Percentiles rank a stretch among this genome's conserved stretches.
Evolutionary conservation across 1,284 basidiomycete species (phyloP).

Genomic region (Volvariella volvacea): DNA sequence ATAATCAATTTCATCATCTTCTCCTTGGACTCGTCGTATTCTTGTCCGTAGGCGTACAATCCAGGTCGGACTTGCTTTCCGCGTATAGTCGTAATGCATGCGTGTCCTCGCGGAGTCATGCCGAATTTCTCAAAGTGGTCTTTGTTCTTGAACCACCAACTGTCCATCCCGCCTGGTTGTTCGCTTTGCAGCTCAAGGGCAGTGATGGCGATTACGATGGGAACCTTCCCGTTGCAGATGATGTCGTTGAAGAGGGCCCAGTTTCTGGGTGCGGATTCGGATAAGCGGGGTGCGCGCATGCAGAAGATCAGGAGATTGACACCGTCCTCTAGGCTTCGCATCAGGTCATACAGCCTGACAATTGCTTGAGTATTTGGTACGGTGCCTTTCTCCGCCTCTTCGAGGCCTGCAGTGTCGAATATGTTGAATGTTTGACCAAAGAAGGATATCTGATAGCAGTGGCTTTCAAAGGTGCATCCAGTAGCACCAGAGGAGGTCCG

Average conservation of each 20-base stretch:
- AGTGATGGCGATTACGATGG: slow-evolving; percentile 32
- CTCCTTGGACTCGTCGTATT: slow-evolving; percentile 18
- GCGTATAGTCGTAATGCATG: slow-evolving; percentile 31
- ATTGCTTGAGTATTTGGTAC: slow-evolving; percentile 24
- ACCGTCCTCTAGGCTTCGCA: slow-evolving; percentile 26
- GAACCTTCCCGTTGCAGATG: slow-evolving; percentile 30
- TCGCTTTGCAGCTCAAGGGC: slow-evolving; percentile 31
- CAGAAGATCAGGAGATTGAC: slow-evolving; percentile 34
- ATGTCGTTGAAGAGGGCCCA: slow-evolving; percentile 33
- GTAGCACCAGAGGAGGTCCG: slow-evolving; percentile 11
- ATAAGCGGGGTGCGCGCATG: slow-evolving; percentile 31
- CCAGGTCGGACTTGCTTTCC: slow-evolving; percentile 11
- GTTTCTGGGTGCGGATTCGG: slow-evolving; percentile 25
- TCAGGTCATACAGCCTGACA: slow-evolving; percentile 24
- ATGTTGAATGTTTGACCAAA: slow-evolving; percentile 17
- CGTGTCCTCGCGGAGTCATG: slow-evolving; percentile 25
- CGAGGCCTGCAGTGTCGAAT: slow-evolving; percentile 34
- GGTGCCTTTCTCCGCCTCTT: slow-evolving; percentile 26
- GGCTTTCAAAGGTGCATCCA: slow-evolving; percentile 17
- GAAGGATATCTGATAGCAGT: slow-evolving; percentile 10
- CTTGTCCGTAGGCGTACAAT: slow-evolving; percentile 12
- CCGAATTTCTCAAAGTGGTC: slow-evolving; percentile 20
- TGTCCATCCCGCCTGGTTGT: slow-evolving; percentile 30
- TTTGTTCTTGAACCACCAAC: slow-evolving; percentile 28
- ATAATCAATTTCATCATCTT: slow-evolving; percentile 13